These are phyloP conservation scores for Hansenula anomala DNA, from an alignment of 1,139 yeast genomes.

Conservation along the genomic window DNA sequence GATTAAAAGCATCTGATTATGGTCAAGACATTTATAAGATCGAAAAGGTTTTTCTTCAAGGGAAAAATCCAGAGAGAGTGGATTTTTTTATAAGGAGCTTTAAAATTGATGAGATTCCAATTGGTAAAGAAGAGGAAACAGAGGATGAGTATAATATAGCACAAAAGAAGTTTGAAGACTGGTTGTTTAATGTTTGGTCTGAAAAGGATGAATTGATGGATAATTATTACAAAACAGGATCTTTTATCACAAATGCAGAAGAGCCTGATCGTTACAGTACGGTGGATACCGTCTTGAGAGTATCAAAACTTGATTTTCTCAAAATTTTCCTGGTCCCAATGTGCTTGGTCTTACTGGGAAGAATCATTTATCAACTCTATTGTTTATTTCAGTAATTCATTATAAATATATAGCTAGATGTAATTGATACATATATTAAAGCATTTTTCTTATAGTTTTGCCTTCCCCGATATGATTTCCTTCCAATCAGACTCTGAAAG, in stretches of 20 bases:
- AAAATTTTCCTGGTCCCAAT: conserved; percentile 30
- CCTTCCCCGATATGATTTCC: conserved; percentile 31
- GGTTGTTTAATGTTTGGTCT: conserved; percentile 76
- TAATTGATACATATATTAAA: too few relatives aligned
- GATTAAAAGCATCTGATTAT: conserved; percentile 53
- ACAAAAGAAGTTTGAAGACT: conserved; percentile 52
- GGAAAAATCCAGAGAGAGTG: conserved; percentile 65
- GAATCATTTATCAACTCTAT: conserved; percentile 1
- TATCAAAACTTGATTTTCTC: conserved; percentile 23
- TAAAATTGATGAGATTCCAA: conserved; percentile 59
- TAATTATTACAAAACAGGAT: conserved; percentile 52
- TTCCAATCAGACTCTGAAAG: conserved; percentile 60
- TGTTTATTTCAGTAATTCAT: not conserved
- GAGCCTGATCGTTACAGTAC: conserved; percentile 14
- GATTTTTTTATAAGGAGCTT: conserved; percentile 61
- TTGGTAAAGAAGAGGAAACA: conserved; percentile 45
- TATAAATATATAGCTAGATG: too few relatives aligned
- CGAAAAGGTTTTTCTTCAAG: conserved; percentile 56
- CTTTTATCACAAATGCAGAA: conserved; percentile 32
- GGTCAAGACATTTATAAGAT: conserved; percentile 80
- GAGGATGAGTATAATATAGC: conserved; percentile 39
- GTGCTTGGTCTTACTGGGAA: conserved; percentile 10
- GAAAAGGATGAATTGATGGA: conserved; percentile 72
- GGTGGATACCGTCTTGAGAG: conserved; percentile 20
- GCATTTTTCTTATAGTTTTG: conserved; percentile 15